Evolutionary conservation across 768 basidiomycete species (phyloP).

Genomic region (Tulasnella calospora): DNA sequence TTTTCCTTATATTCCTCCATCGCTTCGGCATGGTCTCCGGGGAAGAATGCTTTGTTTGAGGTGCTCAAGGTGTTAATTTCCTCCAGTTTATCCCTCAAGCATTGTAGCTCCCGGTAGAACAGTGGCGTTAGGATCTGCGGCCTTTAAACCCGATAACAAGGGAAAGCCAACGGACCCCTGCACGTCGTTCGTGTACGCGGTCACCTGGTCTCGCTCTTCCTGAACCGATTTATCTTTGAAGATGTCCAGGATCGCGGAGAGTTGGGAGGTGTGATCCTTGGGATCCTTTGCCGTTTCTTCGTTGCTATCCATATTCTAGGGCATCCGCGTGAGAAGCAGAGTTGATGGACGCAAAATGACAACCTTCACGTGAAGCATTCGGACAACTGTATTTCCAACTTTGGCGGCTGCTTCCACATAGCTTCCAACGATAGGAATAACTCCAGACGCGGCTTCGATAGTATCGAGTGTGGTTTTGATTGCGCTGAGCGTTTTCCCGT

Average conservation of each 20-base stretch:
- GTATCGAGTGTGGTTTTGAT: not conserved
- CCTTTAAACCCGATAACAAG: not conserved
- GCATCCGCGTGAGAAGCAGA: too few relatives aligned
- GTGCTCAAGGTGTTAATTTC: not conserved
- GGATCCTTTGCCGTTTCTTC: not conserved
- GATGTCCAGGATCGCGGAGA: not conserved
- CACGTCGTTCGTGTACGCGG: not conserved
- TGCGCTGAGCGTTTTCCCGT: not conserved
- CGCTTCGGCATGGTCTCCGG: not conserved
- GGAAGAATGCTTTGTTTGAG: not conserved
- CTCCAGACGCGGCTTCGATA: not conserved
- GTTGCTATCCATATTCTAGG: not conserved
- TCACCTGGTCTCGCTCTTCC: not conserved
- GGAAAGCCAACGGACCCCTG: not conserved
- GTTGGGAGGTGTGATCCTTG: not conserved
- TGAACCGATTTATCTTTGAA: not conserved
- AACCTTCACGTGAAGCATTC: not conserved
- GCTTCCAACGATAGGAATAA: not conserved
- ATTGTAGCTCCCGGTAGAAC: not conserved
- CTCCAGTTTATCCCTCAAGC: not conserved
- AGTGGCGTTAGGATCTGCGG: not conserved
- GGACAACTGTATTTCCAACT: not conserved
- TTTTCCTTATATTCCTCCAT: not conserved
- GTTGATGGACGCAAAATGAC: not conserved
- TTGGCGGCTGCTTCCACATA: not conserved